Conservation (phyloP, 768 basidiomycete species). For the Leccinum longicurvipes region DNA sequence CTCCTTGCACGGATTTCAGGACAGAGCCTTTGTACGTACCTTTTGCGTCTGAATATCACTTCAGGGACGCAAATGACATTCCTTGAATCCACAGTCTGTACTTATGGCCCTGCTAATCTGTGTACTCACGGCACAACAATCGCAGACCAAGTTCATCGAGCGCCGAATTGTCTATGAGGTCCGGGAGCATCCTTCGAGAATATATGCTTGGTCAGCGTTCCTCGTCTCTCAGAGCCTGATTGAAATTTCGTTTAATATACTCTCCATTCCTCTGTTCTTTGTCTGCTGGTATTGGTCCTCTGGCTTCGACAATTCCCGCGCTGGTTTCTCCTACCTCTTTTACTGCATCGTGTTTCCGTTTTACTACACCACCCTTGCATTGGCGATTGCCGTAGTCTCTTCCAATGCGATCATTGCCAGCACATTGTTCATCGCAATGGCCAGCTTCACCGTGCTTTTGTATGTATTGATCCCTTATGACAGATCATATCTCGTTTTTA, state of each 20-base stretch:
- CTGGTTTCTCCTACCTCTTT: conserved; percentile 39
- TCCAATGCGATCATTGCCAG: conserved; percentile 41
- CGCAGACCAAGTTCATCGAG: conserved; percentile 55
- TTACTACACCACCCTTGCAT: conserved; percentile 43
- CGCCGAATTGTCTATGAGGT: conserved; percentile 58
- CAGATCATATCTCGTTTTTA: background rate
- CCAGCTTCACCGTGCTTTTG: conserved; percentile 44
- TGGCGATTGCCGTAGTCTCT: conserved; percentile 41
- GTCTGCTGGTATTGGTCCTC: conserved; percentile 50
- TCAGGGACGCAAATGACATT: background rate
- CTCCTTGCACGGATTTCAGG: conserved; percentile 39
- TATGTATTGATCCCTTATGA: conserved; percentile 18
- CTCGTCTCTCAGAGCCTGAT: conserved; percentile 50
- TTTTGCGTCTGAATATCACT: background rate
- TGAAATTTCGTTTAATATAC: conserved; percentile 44
- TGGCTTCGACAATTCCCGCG: conserved; percentile 36
- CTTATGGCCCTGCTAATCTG: conserved; percentile 45
- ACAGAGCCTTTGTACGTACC: conserved; percentile 40
- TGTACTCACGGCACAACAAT: conserved; percentile 53
- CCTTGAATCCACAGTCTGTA: conserved; percentile 35
- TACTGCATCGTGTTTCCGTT: conserved; percentile 38
- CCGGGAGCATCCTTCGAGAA: conserved; percentile 59
- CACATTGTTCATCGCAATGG: conserved; percentile 36
- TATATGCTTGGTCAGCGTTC: conserved; percentile 61
- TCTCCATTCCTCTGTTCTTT: conserved; percentile 40